Conservation (phyloP, 805 yeast genomes). For the Starmerella riodocensis region DNA sequence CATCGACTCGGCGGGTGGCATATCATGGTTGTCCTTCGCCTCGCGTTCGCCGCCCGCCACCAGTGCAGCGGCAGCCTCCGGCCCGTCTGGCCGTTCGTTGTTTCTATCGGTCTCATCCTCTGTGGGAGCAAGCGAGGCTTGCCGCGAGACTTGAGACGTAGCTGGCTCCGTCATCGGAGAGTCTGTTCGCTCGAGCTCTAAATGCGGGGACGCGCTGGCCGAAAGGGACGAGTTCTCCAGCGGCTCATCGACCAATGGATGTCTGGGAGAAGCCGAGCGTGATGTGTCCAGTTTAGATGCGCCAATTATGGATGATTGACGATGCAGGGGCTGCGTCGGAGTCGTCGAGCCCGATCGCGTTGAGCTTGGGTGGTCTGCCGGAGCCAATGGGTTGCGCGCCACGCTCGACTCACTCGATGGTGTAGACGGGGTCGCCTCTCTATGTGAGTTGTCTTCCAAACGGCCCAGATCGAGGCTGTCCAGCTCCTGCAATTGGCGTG, state of each 20-base stretch:
- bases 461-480: conserved; percentile 10
- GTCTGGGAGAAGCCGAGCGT: background rate
- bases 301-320: background rate
- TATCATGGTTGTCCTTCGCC: too few species aligned
- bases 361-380: background rate
- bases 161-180: background rate
- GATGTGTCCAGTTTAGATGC: background rate
- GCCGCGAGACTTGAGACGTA: conserved; percentile 1
- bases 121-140: conserved; percentile 3
- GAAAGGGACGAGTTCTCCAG: too few species aligned
- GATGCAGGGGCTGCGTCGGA: background rate
- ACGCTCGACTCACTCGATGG: background rate
- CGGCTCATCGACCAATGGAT: too few species aligned
- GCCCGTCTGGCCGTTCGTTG: too few species aligned
- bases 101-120: too few species aligned
- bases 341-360: background rate
- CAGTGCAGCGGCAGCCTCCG: too few species aligned
- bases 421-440: background rate
- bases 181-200: too few species aligned
- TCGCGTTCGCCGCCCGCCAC: too few species aligned
- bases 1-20: conserved; percentile 12
- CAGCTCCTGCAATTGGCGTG: conserved; percentile 14
- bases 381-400: conserved; percentile 6
- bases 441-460: background rate
- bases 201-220: too few species aligned